phyloP scores from a whole-genome alignment of 2,329 filamentous ascomycete species.

The Xylariomycetidae sp. region DNA sequence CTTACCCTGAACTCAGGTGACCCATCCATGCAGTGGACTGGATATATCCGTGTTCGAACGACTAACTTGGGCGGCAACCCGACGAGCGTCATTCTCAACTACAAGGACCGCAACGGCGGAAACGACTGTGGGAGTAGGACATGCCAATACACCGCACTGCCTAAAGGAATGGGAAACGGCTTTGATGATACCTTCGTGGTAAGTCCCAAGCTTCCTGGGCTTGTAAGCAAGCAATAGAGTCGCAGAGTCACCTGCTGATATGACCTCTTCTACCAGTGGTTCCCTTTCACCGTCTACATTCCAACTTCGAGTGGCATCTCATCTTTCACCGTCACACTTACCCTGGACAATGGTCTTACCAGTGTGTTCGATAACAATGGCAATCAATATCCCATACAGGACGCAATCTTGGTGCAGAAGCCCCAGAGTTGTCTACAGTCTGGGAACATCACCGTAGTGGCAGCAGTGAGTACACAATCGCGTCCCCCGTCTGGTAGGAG shows the following conservation, averaged over 20 bases:
- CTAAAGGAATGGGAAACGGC: slow-evolving; percentile 44
- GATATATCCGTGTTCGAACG: slow-evolving; percentile 51
- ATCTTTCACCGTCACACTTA: slow-evolving; percentile 50
- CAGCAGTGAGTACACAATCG: slow-evolving; percentile 26
- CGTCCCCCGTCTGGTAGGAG: neutral
- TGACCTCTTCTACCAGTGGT: slow-evolving; percentile 22
- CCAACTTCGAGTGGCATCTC: slow-evolving; percentile 54
- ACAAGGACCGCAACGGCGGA: slow-evolving; percentile 49
- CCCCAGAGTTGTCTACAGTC: slow-evolving; percentile 51
- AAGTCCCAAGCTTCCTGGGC: slow-evolving; percentile 15
- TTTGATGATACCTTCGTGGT: slow-evolving; percentile 57
- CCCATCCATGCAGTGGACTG: slow-evolving; percentile 41
- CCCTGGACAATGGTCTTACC: slow-evolving; percentile 39
- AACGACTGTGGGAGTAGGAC: slow-evolving; percentile 34
- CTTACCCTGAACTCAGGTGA: slow-evolving; percentile 46
- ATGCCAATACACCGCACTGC: slow-evolving; percentile 39
- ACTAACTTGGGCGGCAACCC: slow-evolving; percentile 40
- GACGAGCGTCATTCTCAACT: slow-evolving; percentile 43
- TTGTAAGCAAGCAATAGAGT: neutral
- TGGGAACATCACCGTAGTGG: slow-evolving; percentile 38
- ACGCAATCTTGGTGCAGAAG: slow-evolving; percentile 48
- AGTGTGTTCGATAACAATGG: slow-evolving; percentile 52
- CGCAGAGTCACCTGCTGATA: slow-evolving; percentile 8
- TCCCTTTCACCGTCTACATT: slow-evolving; percentile 44
- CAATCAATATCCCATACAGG: slow-evolving; percentile 46